Evolutionary conservation across 2,329 filamentous ascomycete species (phyloP).

Genomic region (Cladobotryum mycophilum): DNA sequence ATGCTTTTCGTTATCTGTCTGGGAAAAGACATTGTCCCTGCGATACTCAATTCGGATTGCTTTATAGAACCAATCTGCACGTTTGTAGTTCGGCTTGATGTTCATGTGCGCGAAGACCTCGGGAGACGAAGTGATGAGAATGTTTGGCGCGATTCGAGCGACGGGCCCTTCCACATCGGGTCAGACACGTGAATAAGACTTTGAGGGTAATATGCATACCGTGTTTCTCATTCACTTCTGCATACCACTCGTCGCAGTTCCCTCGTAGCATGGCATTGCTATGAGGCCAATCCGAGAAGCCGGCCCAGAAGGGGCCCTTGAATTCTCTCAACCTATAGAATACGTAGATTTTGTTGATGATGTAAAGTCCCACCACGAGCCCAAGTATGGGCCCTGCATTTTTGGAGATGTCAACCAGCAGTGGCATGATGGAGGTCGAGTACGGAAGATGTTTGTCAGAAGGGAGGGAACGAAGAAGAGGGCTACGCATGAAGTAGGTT

Average conservation of each 20-base stretch:
- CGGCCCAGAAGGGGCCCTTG: conserved; percentile 17
- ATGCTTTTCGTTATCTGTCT: conserved; percentile 44
- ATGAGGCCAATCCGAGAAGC: conserved; percentile 20
- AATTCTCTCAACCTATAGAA: conserved; percentile 17
- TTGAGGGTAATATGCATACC: conserved; percentile 10
- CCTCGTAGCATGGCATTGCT: conserved; percentile 17
- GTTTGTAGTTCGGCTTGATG: conserved; percentile 35
- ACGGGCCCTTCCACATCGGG: conserved; percentile 9
- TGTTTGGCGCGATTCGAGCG: conserved; percentile 36
- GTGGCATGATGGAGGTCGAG: too few species aligned
- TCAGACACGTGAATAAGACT: background rate
- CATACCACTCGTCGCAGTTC: conserved; percentile 21
- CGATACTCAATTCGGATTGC: conserved; percentile 42
- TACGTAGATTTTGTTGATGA: too few species aligned
- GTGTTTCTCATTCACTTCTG: conserved; percentile 20
- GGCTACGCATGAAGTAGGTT: too few species aligned
- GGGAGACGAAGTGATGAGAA: conserved; percentile 43
- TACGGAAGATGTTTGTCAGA: too few species aligned
- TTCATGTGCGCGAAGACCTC: conserved; percentile 40
- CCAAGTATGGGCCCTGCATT: too few species aligned
- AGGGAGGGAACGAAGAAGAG: too few species aligned
- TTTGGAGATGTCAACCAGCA: too few species aligned
- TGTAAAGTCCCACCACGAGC: too few species aligned
- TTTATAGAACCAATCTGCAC: conserved; percentile 38
- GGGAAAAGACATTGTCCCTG: conserved; percentile 47